phyloP scores from a whole-genome alignment of 1,139 yeast species.

The Blastobotrys indianensis region DNA sequence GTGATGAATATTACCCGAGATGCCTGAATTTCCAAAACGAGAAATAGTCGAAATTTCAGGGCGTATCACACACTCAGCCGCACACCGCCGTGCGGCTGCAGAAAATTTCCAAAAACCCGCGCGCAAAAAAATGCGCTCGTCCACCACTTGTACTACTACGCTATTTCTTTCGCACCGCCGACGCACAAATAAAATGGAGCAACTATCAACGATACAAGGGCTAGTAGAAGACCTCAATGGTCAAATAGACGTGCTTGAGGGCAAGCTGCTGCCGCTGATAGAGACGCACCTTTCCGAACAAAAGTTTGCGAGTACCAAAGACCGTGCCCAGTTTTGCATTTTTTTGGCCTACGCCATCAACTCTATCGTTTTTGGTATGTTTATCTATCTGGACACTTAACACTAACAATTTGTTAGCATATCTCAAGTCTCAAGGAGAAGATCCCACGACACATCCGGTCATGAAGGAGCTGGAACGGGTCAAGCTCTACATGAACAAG shows the following conservation, averaged over 20 bases:
- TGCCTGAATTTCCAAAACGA: neutral
- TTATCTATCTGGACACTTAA: neutral
- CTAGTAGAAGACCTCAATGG: conserved; percentile 26
- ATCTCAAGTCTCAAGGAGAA: conserved; percentile 55
- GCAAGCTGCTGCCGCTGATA: conserved; percentile 25
- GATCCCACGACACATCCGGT: conserved; percentile 57
- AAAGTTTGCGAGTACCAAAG: conserved; percentile 25
- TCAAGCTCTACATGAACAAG: conserved; percentile 62
- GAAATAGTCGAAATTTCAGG: neutral
- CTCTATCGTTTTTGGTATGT: conserved; percentile 38
- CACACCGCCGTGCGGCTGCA: neutral
- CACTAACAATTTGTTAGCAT: conserved; percentile 36
- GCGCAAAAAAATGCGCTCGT: neutral
- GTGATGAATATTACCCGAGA: no score
- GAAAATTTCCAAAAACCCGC: neutral
- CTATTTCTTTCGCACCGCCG: no score
- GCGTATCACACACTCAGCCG: neutral
- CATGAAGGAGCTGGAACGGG: conserved; percentile 63
- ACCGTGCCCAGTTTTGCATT: conserved; percentile 33
- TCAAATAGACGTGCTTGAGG: conserved; percentile 27
- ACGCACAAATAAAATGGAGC: conserved; percentile 21
- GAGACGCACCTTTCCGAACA: conserved; percentile 25
- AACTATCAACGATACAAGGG: conserved; percentile 22
- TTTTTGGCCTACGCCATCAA: conserved; percentile 37
- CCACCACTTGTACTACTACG: no score